Conservation (phyloP, 345 rosid genomes). For the Linum usitatissimum region DNA sequence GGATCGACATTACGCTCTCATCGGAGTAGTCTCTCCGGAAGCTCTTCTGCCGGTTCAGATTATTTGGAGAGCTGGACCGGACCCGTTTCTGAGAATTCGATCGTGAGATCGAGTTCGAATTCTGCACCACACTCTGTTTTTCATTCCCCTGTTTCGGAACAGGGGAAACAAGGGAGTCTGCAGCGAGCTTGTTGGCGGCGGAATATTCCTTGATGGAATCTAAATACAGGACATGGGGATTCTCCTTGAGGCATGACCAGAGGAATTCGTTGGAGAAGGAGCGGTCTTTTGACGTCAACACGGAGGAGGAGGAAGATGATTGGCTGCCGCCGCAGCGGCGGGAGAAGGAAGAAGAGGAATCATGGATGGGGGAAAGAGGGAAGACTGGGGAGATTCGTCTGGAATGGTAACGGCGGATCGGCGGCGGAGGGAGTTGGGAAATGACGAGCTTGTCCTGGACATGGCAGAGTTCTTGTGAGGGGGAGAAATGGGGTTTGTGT, state of each 20-base stretch:
- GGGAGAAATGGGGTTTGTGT: background rate
- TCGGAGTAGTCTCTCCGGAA: slow-evolving; percentile 31
- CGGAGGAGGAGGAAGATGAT: slow-evolving; percentile 28
- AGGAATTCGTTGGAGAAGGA: slow-evolving; percentile 78
- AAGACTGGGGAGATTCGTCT: slow-evolving; percentile 29
- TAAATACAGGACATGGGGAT: slow-evolving; percentile 56
- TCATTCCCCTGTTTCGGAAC: slow-evolving; percentile 15
- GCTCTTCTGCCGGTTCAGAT: slow-evolving; percentile 53
- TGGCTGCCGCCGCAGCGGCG: slow-evolving; percentile 13
- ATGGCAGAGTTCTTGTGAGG: slow-evolving; percentile 25
- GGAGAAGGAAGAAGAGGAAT: slow-evolving; percentile 24
- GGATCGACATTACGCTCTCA: slow-evolving; percentile 27
- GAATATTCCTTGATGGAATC: slow-evolving; percentile 40
- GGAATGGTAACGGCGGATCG: slow-evolving; percentile 14
- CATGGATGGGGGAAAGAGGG: slow-evolving; percentile 38
- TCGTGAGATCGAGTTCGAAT: slow-evolving; percentile 5
- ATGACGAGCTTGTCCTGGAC: slow-evolving; percentile 59
- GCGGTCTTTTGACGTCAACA: slow-evolving; percentile 42
- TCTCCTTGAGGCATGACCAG: slow-evolving; percentile 64
- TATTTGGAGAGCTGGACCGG: slow-evolving; percentile 53
- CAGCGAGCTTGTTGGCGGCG: slow-evolving; percentile 15
- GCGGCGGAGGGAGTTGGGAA: slow-evolving; percentile 20
- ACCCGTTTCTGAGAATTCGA: slow-evolving; percentile 30
- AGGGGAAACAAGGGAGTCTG: slow-evolving; percentile 11
- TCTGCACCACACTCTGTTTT: slow-evolving; percentile 17